A percentile compares a stretch with the other conserved stretches of the same genome.
These are phyloP conservation scores for Colletotrichum lini DNA, from an alignment of 2,329 filamentous ascomycete species.

Conservation along the genomic window DNA sequence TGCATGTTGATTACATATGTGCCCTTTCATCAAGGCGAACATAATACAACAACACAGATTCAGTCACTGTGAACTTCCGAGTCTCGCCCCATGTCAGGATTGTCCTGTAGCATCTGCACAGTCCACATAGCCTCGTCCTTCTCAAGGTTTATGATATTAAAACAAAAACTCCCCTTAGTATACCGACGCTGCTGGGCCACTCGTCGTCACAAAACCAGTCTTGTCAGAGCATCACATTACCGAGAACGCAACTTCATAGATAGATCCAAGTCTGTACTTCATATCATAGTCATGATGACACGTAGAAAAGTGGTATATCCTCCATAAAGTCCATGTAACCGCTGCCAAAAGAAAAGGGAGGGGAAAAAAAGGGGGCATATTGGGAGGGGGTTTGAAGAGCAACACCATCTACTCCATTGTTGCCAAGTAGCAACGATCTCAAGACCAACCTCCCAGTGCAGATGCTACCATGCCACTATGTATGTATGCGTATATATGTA, in stretches of 20 bases:
- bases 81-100: too few species aligned
- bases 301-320: constrained; percentile 43
- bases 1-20: neutral
- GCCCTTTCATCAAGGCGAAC: neutral
- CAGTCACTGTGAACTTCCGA: too few species aligned
- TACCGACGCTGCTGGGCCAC: neutral
- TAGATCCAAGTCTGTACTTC: constrained; percentile 19
- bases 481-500: neutral
- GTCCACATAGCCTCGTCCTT: neutral
- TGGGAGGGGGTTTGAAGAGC: neutral
- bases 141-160: neutral
- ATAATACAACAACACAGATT: neutral
- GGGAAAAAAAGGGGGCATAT: neutral
- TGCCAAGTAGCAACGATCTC: constrained; percentile 1
- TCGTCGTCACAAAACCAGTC: neutral
- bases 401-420: constrained; percentile 1
- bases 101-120: neutral
- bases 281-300: constrained; percentile 33
- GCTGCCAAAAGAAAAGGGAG: neutral
- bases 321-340: constrained; percentile 29
- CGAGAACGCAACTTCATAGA: neutral
- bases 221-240: neutral
- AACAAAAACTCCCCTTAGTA: too few species aligned
- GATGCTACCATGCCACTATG: constrained; percentile 4
- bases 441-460: constrained; percentile 10